Percentiles rank a stretch among this genome's conserved stretches.
Evolutionary conservation across 2,329 filamentous ascomycete genomes (phyloP).

Genomic region (Xylaria sp.): DNA sequence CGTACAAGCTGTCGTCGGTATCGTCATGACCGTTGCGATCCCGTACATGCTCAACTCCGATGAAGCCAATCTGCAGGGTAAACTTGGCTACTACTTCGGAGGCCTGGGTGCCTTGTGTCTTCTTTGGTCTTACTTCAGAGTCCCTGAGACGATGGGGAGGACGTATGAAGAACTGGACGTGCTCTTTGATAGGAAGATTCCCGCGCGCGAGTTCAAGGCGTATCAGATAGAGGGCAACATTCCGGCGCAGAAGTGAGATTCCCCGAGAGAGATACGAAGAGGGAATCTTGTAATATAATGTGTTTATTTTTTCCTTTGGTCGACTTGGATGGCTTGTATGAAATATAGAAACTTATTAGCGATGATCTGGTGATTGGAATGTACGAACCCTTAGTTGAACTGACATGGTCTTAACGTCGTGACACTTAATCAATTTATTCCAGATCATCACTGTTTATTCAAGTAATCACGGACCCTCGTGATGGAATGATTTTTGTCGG

Average conservation of each 20-base stretch:
- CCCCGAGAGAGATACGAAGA: background rate
- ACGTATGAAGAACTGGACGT: conserved; percentile 33
- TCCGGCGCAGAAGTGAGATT: conserved; percentile 12
- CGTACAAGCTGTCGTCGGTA: conserved; percentile 37
- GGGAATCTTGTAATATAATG: background rate
- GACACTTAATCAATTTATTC: too few species aligned
- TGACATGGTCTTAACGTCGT: too few species aligned
- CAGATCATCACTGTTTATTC: too few species aligned
- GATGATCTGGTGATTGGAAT: too few species aligned
- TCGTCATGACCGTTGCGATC: conserved; percentile 40
- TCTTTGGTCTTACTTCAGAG: conserved; percentile 34
- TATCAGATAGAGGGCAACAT: conserved; percentile 25
- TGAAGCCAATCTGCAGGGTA: conserved; percentile 40
- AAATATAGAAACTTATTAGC: too few species aligned
- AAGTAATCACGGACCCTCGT: too few species aligned
- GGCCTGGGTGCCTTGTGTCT: conserved; percentile 35
- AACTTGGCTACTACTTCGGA: conserved; percentile 39
- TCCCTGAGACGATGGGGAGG: conserved; percentile 31
- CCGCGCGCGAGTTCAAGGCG: conserved; percentile 31
- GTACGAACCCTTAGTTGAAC: too few species aligned
- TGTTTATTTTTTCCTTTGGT: too few species aligned
- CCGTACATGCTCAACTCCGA: conserved; percentile 42
- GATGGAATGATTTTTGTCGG: too few species aligned
- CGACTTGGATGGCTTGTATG: too few species aligned
- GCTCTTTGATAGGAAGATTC: conserved; percentile 30